Evolutionary conservation across 257 asterid species (phyloP).

Genomic region (Datura wrightii): DNA sequence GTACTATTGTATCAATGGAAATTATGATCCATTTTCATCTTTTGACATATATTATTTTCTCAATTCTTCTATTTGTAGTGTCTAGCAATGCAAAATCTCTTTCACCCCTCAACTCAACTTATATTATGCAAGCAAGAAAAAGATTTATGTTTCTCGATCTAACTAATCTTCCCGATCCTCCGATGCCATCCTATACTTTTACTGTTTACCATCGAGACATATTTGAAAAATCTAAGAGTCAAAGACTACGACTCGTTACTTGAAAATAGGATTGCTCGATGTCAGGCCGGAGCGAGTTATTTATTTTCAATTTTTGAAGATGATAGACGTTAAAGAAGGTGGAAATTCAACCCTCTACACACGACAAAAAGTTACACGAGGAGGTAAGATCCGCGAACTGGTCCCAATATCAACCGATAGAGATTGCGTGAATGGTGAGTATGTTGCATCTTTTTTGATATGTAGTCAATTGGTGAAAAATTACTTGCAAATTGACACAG

Average conservation of each 20-base stretch:
- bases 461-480: not conserved
- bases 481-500: conserved; percentile 1
- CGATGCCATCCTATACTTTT: not conserved
- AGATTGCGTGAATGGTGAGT: not conserved
- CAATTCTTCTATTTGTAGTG: not conserved
- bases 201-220: not conserved
- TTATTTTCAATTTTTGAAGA: not conserved
- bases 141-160: not conserved
- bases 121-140: not conserved
- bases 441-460: not conserved
- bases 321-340: not conserved
- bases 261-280: not conserved
- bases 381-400: not conserved
- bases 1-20: conserved; percentile 2
- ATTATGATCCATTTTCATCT: not conserved
- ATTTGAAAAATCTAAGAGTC: not conserved
- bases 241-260: not conserved
- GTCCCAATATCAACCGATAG: not conserved
- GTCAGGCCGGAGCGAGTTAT: not conserved
- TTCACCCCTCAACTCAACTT: conserved; percentile 5
- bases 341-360: not conserved
- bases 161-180: not conserved
- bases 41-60: not conserved
- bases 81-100: not conserved
- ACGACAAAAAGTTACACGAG: not conserved